These are phyloP conservation scores for Microcyclospora tardicrescens DNA, from an alignment of 2,329 filamentous ascomycete species.

Conservation along the genomic window DNA sequence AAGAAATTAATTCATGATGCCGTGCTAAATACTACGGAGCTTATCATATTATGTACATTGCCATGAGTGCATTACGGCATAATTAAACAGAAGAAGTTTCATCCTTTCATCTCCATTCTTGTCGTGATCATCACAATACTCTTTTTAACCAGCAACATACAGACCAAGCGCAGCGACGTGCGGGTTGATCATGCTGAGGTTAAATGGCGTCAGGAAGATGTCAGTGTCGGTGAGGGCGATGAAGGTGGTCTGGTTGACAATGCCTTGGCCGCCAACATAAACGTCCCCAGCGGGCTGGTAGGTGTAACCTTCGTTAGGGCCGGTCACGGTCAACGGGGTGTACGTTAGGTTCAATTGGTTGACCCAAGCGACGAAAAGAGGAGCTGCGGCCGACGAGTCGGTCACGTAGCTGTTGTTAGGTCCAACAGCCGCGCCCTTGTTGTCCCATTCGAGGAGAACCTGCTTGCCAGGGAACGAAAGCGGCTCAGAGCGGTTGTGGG, in stretches of 20 bases:
- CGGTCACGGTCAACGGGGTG: slow-evolving; percentile 51
- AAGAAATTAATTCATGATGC: no score
- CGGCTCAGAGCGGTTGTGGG: slow-evolving; percentile 55
- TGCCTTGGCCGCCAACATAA: slow-evolving; percentile 51
- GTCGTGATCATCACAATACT: no score
- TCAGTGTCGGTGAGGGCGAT: slow-evolving; percentile 60
- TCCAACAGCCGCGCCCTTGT: slow-evolving; percentile 53
- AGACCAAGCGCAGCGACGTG: slow-evolving; percentile 62
- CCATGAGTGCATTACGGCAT: no score
- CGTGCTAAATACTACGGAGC: no score
- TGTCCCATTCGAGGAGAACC: slow-evolving; percentile 61
- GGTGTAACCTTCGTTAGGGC: slow-evolving; percentile 48
- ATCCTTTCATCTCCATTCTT: no score
- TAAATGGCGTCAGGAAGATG: slow-evolving; percentile 60
- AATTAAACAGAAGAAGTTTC: no score
- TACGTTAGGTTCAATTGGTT: slow-evolving; percentile 51
- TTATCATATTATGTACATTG: no score
- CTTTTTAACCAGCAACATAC: slow-evolving; percentile 57
- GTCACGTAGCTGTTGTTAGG: slow-evolving; percentile 78
- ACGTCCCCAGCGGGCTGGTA: slow-evolving; percentile 60
- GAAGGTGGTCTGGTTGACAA: slow-evolving; percentile 66
- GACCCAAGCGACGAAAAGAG: slow-evolving; percentile 63
- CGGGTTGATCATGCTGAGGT: slow-evolving; percentile 59
- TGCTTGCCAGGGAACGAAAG: slow-evolving; percentile 62
- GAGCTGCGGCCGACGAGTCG: slow-evolving; percentile 36